Conservation (phyloP, 2,329 filamentous ascomycete species). For the Gaeumannomyces sp. region DNA sequence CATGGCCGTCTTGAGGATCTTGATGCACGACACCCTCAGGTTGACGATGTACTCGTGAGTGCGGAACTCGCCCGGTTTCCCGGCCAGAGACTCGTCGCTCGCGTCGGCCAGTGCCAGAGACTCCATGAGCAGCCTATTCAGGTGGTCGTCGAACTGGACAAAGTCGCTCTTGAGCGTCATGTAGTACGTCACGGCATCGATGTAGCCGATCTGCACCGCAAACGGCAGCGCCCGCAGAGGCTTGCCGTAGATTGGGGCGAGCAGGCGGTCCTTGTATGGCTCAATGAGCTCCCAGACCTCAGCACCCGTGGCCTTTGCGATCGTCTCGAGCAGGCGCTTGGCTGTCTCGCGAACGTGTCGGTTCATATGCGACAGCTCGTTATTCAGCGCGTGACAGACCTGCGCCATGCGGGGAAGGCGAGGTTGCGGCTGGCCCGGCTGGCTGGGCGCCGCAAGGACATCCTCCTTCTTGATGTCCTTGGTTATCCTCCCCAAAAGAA, state of each 20-base stretch:
- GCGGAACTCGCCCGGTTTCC: slow-evolving; percentile 89
- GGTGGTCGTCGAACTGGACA: slow-evolving; percentile 83
- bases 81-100: slow-evolving; percentile 83
- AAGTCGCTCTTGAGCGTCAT: slow-evolving; percentile 84
- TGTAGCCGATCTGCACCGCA: slow-evolving; percentile 92
- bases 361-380: slow-evolving; percentile 92
- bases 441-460: slow-evolving; percentile 36
- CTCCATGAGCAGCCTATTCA: slow-evolving; percentile 87
- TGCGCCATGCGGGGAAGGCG: slow-evolving; percentile 59
- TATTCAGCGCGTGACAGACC: slow-evolving; percentile 79
- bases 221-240: slow-evolving; percentile 89
- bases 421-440: slow-evolving; percentile 29
- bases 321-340: slow-evolving; percentile 70
- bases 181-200: slow-evolving; percentile 95
- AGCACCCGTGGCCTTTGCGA: slow-evolving; percentile 70
- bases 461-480: slow-evolving; percentile 78
- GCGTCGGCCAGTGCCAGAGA: slow-evolving; percentile 91
- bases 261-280: slow-evolving; percentile 81
- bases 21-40: slow-evolving; percentile 87
- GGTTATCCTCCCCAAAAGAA: slow-evolving; percentile 72
- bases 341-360: slow-evolving; percentile 86
- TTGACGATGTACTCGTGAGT: slow-evolving; percentile 94
- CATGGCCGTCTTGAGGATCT: slow-evolving; percentile 88
- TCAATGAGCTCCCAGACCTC: slow-evolving; percentile 84
- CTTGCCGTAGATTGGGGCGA: slow-evolving; percentile 93